These are phyloP conservation scores for Stagonosporopsis vannaccii DNA, from an alignment of 2,329 filamentous ascomycete species.

Conservation along the genomic window DNA sequence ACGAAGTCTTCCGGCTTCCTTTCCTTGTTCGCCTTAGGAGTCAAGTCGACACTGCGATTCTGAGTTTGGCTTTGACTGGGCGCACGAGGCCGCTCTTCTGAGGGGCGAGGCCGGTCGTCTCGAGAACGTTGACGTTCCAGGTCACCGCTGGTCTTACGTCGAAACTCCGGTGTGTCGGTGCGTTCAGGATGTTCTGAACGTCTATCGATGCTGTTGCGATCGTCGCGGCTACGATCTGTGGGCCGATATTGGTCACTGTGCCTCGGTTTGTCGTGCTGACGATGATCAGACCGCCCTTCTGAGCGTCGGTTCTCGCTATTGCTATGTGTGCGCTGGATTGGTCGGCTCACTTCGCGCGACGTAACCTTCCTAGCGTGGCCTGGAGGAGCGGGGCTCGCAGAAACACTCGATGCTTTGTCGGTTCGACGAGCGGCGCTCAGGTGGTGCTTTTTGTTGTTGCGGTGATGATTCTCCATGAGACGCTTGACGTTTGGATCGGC, in stretches of 20 bases:
- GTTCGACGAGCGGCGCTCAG: conserved; percentile 64
- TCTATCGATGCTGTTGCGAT: conserved; percentile 48
- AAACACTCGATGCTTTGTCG: conserved; percentile 66
- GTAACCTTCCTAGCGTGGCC: conserved; percentile 45
- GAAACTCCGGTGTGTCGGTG: conserved; percentile 55
- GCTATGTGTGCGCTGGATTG: conserved; percentile 47
- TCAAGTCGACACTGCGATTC: conserved; percentile 37
- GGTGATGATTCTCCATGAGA: conserved; percentile 89
- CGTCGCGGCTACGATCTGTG: conserved; percentile 42
- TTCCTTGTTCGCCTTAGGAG: conserved; percentile 35
- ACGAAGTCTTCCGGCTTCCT: conserved; percentile 57
- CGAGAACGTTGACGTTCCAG: conserved; percentile 30
- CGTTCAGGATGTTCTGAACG: conserved; percentile 44
- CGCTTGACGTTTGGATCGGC: conserved; percentile 78
- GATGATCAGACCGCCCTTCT: conserved; percentile 42
- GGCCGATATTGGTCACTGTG: conserved; percentile 48
- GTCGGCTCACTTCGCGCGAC: conserved; percentile 48
- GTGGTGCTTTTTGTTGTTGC: conserved; percentile 84
- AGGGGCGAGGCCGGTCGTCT: conserved; percentile 59
- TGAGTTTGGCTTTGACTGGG: conserved; percentile 58
- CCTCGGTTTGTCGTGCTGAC: conserved; percentile 42
- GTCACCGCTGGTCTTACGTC: conserved; percentile 56
- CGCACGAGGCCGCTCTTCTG: conserved; percentile 49
- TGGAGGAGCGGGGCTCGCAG: conserved; percentile 73
- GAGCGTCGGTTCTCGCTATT: conserved; percentile 47